A percentile compares a stretch with the other conserved stretches of the same genome.
These are phyloP conservation scores for Zymoseptoria ardabiliae DNA, from an alignment of 2,329 filamentous ascomycete species.

Conservation along the genomic window DNA sequence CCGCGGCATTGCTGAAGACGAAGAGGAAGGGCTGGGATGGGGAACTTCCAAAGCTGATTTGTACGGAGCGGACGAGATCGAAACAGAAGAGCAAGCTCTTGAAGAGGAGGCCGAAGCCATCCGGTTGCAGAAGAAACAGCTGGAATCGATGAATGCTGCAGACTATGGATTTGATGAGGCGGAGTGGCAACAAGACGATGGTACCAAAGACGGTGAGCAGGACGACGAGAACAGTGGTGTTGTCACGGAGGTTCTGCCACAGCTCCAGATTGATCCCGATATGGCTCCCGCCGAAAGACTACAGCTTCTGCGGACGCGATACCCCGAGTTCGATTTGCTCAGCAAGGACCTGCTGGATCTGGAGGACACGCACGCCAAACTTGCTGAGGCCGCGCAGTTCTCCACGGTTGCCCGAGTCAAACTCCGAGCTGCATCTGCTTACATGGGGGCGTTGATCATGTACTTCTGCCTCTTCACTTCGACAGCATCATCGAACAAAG, in stretches of 20 bases:
- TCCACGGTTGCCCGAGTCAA: constrained; percentile 46
- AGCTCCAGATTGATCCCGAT: constrained; percentile 70
- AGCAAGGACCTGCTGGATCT: constrained; percentile 72
- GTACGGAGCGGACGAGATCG: constrained; percentile 76
- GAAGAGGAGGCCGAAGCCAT: constrained; percentile 90
- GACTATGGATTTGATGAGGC: constrained; percentile 91
- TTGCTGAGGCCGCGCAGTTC: constrained; percentile 9
- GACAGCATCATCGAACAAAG: constrained; percentile 52
- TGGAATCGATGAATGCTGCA: constrained; percentile 79
- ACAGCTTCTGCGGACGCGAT: constrained; percentile 68
- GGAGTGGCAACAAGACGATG: constrained; percentile 61
- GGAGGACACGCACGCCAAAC: constrained; percentile 36
- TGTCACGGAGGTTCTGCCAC: constrained; percentile 81
- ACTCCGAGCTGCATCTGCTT: constrained; percentile 73
- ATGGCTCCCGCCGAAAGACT: constrained; percentile 69
- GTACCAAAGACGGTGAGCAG: constrained; percentile 41
- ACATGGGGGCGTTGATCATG: constrained; percentile 79
- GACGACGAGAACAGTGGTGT: constrained; percentile 44
- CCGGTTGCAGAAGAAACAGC: constrained; percentile 81
- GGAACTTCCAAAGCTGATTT: constrained; percentile 83
- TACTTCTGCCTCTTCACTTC: constrained; percentile 94
- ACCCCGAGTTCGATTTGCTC: constrained; percentile 86
- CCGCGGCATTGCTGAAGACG: constrained; percentile 27
- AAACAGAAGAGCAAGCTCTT: constrained; percentile 66
- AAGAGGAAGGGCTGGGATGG: constrained; percentile 64